These are phyloP conservation scores for Globisporangium paroecandrum DNA, from an alignment of 352 stramenopile genomes.

Conservation along the genomic window DNA sequence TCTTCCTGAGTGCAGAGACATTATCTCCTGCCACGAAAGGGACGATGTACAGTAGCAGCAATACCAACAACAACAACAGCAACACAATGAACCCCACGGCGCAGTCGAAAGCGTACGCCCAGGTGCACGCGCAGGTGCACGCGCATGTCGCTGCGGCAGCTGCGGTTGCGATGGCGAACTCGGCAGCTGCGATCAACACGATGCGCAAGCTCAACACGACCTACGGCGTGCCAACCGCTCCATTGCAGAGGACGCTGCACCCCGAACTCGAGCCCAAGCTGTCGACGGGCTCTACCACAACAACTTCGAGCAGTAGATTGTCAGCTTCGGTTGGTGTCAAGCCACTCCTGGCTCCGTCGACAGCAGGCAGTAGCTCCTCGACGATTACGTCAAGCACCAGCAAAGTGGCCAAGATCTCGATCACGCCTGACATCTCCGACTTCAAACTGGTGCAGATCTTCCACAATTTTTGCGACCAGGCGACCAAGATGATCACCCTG, in stretches of 20 bases:
- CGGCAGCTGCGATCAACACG: conserved; percentile 41
- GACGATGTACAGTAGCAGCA: conserved; percentile 18
- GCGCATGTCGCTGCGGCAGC: conserved; percentile 33
- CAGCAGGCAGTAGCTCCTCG: not conserved
- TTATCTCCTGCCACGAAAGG: conserved; percentile 39
- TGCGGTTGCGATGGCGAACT: conserved; percentile 56
- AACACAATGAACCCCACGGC: not conserved
- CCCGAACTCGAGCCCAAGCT: conserved; percentile 44
- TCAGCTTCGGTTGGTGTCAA: not conserved
- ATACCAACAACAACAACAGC: not conserved
- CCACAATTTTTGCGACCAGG: conserved; percentile 72
- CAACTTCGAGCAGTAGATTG: conserved; percentile 15
- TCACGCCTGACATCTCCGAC: conserved; percentile 75
- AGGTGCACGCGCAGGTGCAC: conserved; percentile 24
- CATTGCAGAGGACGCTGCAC: conserved; percentile 35
- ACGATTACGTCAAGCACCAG: not conserved
- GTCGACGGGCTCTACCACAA: conserved; percentile 13
- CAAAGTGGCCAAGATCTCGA: conserved; percentile 54
- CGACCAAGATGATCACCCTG: conserved; percentile 45
- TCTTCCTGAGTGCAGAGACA: conserved; percentile 46
- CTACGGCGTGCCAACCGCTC: conserved; percentile 50
- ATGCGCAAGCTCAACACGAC: conserved; percentile 54
- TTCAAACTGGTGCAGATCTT: conserved; percentile 88
- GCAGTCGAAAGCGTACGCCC: conserved; percentile 20
- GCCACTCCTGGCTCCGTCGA: conserved; percentile 5